Conservation (phyloP, 331 rosid genomes). For the Malus hybrid region DNA sequence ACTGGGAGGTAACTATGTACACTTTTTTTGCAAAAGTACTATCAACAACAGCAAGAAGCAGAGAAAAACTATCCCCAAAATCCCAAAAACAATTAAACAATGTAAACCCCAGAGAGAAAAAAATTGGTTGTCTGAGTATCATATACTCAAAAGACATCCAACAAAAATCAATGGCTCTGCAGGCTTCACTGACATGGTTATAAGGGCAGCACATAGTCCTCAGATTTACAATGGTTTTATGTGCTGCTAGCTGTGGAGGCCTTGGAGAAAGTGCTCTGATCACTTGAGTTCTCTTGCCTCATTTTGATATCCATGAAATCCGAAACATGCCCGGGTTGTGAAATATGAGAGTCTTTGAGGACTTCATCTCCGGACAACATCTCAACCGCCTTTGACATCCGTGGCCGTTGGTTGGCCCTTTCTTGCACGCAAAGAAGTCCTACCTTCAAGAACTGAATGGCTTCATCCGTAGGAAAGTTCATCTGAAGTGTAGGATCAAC, state of each 20-base stretch:
- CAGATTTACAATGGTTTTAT: slow-evolving; percentile 13
- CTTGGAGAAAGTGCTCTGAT: slow-evolving; percentile 21
- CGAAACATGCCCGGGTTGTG: slow-evolving; percentile 35
- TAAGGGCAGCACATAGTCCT: background rate
- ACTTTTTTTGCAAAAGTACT: background rate
- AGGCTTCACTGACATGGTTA: background rate
- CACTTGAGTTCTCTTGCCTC: slow-evolving; percentile 10
- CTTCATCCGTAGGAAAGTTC: slow-evolving; percentile 42
- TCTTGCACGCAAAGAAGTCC: slow-evolving; percentile 59
- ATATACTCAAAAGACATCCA: no score
- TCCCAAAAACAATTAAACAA: no score
- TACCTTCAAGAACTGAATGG: slow-evolving; percentile 43
- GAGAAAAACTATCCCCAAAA: no score
- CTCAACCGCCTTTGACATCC: slow-evolving; percentile 25
- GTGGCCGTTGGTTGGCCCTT: slow-evolving; percentile 32
- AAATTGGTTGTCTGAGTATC: no score
- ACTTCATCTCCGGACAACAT: slow-evolving; percentile 30
- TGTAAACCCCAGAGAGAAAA: no score
- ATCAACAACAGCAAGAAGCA: background rate
- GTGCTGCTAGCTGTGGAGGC: slow-evolving; percentile 20
- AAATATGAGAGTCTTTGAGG: slow-evolving; percentile 20
- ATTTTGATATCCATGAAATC: slow-evolving; percentile 50
- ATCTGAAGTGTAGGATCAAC: slow-evolving; percentile 53
- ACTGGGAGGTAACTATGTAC: background rate
- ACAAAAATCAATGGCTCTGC: no score